Evolutionary conservation across 148 eudicot species (phyloP).

Genomic region (Rhododendron simsii): DNA sequence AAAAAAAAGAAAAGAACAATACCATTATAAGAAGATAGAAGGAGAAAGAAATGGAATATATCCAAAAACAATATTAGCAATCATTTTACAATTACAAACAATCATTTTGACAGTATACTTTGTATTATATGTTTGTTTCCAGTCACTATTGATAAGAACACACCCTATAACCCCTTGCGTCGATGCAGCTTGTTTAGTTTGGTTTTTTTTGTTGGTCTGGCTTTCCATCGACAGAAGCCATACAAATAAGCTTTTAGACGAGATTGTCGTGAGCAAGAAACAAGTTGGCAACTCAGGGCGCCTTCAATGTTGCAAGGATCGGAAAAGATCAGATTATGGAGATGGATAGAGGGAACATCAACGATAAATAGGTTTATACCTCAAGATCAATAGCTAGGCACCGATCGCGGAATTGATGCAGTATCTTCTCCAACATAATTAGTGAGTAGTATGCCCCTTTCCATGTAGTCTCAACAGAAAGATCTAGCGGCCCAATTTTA

Average conservation of each 20-base stretch:
- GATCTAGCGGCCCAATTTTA: slow-evolving; percentile 24
- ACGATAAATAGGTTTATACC: slow-evolving; percentile 29
- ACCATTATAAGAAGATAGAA: too few relatives aligned
- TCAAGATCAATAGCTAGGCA: slow-evolving; percentile 48
- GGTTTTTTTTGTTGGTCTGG: neutral
- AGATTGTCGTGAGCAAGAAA: neutral
- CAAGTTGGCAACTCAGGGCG: neutral
- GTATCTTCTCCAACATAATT: slow-evolving; percentile 75
- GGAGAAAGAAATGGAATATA: too few relatives aligned
- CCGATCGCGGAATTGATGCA: slow-evolving; percentile 44
- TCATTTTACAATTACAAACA: too few relatives aligned
- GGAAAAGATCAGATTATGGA: neutral
- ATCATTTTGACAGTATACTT: too few relatives aligned
- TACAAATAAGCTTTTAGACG: too few relatives aligned
- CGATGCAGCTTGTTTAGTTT: too few relatives aligned
- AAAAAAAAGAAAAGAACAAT: too few relatives aligned
- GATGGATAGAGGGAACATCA: neutral
- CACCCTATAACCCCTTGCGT: too few relatives aligned
- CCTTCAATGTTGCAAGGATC: neutral
- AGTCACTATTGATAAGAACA: too few relatives aligned
- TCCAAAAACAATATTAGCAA: too few relatives aligned
- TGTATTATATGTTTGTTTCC: too few relatives aligned
- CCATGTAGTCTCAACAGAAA: slow-evolving; percentile 52
- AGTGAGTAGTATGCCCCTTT: slow-evolving; percentile 86
- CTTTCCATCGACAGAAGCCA: slow-evolving; percentile 55